phyloP scores from a whole-genome alignment of 73 alveolate species.

The Stentor coeruleus region DNA sequence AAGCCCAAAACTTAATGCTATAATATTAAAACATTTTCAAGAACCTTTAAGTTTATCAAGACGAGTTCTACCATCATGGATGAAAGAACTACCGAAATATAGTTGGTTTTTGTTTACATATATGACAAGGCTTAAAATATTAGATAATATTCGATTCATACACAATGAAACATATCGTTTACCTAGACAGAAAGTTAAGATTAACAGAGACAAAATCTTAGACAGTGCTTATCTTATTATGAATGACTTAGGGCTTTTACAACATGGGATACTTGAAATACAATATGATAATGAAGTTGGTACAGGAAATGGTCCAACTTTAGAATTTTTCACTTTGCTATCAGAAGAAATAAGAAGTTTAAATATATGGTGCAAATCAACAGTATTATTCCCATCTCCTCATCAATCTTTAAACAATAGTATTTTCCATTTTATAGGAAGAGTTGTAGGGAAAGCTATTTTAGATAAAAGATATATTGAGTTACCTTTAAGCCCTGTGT shows the following conservation, averaged over 20 bases:
- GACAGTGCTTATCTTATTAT: not conserved
- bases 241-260: not conserved
- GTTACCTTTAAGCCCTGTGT: conserved; percentile 69
- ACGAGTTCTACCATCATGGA: conserved; percentile 2
- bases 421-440: conserved; percentile 52
- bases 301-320: conserved; percentile 29
- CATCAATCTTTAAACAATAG: not conserved
- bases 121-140: not conserved
- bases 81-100: conserved; percentile 10
- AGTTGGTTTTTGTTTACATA: not conserved
- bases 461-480: conserved; percentile 91
- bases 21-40: not conserved
- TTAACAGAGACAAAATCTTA: conserved; percentile 18
- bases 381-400: conserved; percentile 76
- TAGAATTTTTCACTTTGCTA: conserved; percentile 6
- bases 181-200: conserved; percentile 21
- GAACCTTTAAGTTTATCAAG: not conserved
- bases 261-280: conserved; percentile 19
- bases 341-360: conserved; percentile 5
- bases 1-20: not conserved
- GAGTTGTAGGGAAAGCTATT: conserved; percentile 81
- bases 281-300: conserved; percentile 23
- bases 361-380: conserved; percentile 30
- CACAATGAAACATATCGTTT: not conserved
- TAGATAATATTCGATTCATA: not conserved